Percentiles rank a stretch among this genome's conserved stretches.
Evolutionary conservation across 106 monocot species (phyloP).

Genomic region (Apostasia ramifera): DNA sequence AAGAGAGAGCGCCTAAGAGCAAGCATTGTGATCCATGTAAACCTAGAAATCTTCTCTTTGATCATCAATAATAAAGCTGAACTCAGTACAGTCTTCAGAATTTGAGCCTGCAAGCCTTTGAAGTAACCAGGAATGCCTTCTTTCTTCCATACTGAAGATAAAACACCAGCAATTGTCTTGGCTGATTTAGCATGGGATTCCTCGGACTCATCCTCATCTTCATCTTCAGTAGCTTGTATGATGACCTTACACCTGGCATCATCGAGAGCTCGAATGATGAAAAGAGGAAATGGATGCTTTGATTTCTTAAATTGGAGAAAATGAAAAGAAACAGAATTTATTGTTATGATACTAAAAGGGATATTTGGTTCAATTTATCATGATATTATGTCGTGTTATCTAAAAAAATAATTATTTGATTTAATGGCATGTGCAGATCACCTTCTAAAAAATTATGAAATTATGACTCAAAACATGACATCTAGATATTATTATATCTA

Average conservation of each 20-base stretch:
- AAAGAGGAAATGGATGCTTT: too few species aligned
- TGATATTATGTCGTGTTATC: too few species aligned
- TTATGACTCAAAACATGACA: too few species aligned
- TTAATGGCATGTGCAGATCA: too few species aligned
- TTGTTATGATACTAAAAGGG: too few species aligned
- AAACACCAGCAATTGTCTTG: conserved; percentile 51
- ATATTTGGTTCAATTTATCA: too few species aligned
- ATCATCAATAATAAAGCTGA: conserved; percentile 95
- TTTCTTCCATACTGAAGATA: conserved; percentile 59
- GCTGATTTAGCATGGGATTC: conserved; percentile 23
- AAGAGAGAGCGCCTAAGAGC: conserved; percentile 60
- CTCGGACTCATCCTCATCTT: conserved; percentile 22
- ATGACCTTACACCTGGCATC: conserved; percentile 85
- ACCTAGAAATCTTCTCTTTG: conserved; percentile 86
- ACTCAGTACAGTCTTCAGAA: conserved; percentile 87
- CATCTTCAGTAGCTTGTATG: conserved; percentile 61
- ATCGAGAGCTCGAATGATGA: not conserved
- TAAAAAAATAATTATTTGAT: too few species aligned
- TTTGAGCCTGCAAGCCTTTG: conserved; percentile 93
- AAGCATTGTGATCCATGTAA: conserved; percentile 77
- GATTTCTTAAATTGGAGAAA: too few species aligned
- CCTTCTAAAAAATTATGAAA: too few species aligned
- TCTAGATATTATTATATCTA: too few species aligned
- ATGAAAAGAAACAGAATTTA: too few species aligned
- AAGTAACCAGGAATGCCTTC: conserved; percentile 86